Evolutionary conservation across 331 rosid genomes (phyloP), one percentile per base, ranked within the genome.

Genomic region (Prunus yedoensis): DNA sequence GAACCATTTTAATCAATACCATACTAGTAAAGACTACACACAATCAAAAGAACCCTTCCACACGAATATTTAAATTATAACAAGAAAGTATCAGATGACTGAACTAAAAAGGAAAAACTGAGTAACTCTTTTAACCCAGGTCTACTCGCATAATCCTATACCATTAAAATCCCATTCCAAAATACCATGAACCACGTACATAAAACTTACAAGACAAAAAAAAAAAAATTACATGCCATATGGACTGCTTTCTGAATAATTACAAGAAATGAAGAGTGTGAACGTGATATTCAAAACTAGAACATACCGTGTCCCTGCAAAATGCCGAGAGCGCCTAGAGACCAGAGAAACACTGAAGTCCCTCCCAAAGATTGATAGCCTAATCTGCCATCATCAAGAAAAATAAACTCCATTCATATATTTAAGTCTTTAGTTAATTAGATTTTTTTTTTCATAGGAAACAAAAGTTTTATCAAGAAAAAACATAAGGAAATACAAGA

Each of bases 221-320:
- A 30, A 5, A 1, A 71, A 68, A 7, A 11, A 16, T 0, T 51
- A 35, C 8, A 38, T 56, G 76, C 66, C 32, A 7, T 38, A 35
- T 4, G 7, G 21, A 71, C 38, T 35, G 20, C 23, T 43, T 43
- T 23, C 17, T 35, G 13, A 25, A 72, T 9, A 72, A 72, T 54
- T 10, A 72, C 13, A 25, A 15, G 67, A 41, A 70, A 23, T 23
- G 76, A 66, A 76, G 47, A 57, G 45, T 43, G 70, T 28, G 4
- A 27, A 32, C 12, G 12, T 61, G 11, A 61, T 61, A 25, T 13
- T 38, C 62, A 54, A 54, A 30, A 32, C 3, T 43, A 63, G 45
- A 56, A 62, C 83, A 82, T 81, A 94, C 98, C 97, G 99, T 77
- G 99, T 94, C 83, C 99, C 99, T 17, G 99, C 99, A 85, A 94